Base-by-base conservation (phyloP, 2,329 filamentous ascomycete species). In the Kalmusia sp. region DNA sequence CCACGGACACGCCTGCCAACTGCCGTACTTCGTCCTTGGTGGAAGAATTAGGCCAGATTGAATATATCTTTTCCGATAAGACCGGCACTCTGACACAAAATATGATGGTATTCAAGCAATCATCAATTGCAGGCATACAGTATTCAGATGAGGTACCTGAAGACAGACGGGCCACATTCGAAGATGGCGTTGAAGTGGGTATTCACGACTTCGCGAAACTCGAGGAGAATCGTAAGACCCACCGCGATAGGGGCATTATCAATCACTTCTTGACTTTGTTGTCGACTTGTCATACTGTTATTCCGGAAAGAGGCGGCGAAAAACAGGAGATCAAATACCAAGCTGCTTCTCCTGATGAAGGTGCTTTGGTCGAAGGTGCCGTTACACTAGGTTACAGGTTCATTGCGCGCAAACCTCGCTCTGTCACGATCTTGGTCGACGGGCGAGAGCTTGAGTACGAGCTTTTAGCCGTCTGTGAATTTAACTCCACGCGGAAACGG, bases 1-100 rank as follows among this genome's bases (percentile, higher is more conserved):
- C 92, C 71, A 96, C 89, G 1, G 93, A 99, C 67, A 99, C 93
- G 0, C 92, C 95, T 11, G 93, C 95, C 4, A 96, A 95, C 61
- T 99, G 95, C 76, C 87, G 95, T 65, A 99, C 95, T 0, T 98
- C 93, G 2, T 97, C 93, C 62, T 80, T 99, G 70, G 95, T 99
- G 9, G 95, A 99, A 77, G 96, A 99, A 70, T 79, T 99, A 38
- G 95, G 95, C 50, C 96, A 98, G 84, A 96, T 99, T 38, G 95
- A 98, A 70, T 99, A 96, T 68, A 95, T 99, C 59, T 99, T 99
- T 74, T 97, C 92, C 0, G 93, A 98, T 80, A 98, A 98, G 80
- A 98, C 93, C 1, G 93, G 93, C 37, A 98, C 93, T 3, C 80
- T 98, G 67, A 98, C 93, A n/a, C 96, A 93, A 77, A 98, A 98